Conservation (phyloP, 2,329 filamentous ascomycete genomes). For the Aspergillus sclerotialis region DNA sequence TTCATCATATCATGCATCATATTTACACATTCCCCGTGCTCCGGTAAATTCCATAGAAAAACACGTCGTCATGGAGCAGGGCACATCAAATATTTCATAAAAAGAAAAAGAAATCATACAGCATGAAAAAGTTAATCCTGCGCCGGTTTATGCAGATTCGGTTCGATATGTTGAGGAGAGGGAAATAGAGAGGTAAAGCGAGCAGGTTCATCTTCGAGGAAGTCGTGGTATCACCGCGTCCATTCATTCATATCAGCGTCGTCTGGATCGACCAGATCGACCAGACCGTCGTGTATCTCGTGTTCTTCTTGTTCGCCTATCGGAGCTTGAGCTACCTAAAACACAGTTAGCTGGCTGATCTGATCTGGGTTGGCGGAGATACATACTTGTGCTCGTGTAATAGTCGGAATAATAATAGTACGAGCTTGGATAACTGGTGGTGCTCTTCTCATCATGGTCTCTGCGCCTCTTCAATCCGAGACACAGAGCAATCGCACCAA, state of each 20-base stretch:
- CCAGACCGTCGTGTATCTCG: slow-evolving; percentile 13
- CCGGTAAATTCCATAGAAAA: too few species aligned
- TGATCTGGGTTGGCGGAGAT: slow-evolving; percentile 1
- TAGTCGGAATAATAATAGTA: slow-evolving; percentile 37
- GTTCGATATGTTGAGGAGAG: neutral
- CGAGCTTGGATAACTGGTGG: slow-evolving; percentile 31
- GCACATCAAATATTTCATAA: slow-evolving; percentile 1
- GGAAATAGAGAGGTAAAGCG: neutral
- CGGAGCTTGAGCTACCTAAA: slow-evolving; percentile 39
- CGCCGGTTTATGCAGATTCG: slow-evolving; percentile 1
- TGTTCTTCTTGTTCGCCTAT: slow-evolving; percentile 29
- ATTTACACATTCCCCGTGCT: slow-evolving; percentile 2
- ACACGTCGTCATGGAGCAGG: too few species aligned
- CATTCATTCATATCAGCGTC: slow-evolving; percentile 15
- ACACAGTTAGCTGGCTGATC: slow-evolving; percentile 7
- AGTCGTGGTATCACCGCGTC: neutral
- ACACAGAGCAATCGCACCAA: slow-evolving; percentile 39
- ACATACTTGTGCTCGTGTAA: slow-evolving; percentile 37
- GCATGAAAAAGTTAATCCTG: neutral
- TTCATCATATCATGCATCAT: too few species aligned
- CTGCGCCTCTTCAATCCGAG: slow-evolving; percentile 39
- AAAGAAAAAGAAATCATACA: slow-evolving; percentile 8
- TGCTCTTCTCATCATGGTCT: slow-evolving; percentile 33
- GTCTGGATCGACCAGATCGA: slow-evolving; percentile 1
- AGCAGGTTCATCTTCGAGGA: neutral